phyloP scores from a whole-genome alignment of 1,284 basidiomycete genomes.

The Thecaphora frezii region DNA sequence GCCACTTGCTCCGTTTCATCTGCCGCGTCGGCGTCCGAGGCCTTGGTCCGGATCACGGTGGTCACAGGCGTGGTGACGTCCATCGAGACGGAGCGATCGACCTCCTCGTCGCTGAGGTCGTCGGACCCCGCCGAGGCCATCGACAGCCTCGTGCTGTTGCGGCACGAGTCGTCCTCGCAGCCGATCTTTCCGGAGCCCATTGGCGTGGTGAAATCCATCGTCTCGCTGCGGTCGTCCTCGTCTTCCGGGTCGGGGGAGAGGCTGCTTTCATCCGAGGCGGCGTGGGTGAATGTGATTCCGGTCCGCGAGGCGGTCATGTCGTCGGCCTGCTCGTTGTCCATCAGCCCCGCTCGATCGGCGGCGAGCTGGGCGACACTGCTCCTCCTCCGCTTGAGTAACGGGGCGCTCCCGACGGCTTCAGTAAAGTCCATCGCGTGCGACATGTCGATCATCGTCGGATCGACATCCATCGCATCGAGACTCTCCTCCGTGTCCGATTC shows the following conservation, averaged over 20 bases:
- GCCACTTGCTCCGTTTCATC: too few relatives aligned
- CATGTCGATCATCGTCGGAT: background rate
- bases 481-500: background rate
- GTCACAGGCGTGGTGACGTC: conserved; percentile 38
- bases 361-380: conserved; percentile 13
- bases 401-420: conserved; percentile 15
- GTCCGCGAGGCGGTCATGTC: background rate
- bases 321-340: conserved; percentile 1
- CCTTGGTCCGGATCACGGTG: conserved; percentile 31
- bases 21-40: background rate
- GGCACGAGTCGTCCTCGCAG: background rate
- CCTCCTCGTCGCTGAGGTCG: background rate
- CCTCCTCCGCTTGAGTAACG: conserved; percentile 23
- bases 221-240: background rate
- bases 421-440: conserved; percentile 29
- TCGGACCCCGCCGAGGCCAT: background rate
- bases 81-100: conserved; percentile 1
- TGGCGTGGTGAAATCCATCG: conserved; percentile 2
- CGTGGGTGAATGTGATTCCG: background rate
- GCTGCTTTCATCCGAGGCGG: background rate
- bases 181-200: background rate
- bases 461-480: background rate
- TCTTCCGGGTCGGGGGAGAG: background rate
- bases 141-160: background rate
- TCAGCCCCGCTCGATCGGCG: background rate